Conservation (phyloP, 768 basidiomycete species). For the Cubamyces sp. region DNA sequence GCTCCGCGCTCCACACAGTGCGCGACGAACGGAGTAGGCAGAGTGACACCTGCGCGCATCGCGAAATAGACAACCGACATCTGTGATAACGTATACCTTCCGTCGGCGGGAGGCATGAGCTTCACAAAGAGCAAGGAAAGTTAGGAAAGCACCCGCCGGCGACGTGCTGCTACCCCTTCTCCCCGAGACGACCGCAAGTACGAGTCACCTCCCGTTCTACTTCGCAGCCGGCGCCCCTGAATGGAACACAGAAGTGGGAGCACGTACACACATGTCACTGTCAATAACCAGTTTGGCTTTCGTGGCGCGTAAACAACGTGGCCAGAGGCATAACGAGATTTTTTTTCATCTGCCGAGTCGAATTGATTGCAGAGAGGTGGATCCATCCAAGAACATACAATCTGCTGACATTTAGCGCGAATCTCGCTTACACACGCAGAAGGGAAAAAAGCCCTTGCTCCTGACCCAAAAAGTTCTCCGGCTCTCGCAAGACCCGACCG, state of each 20-base stretch:
- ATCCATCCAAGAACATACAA: conserved; percentile 12
- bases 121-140: neutral
- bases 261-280: conserved; percentile 5
- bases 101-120: neutral
- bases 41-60: conserved; percentile 16
- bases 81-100: conserved; percentile 4
- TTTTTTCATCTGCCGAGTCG: neutral
- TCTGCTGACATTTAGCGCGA: conserved; percentile 10
- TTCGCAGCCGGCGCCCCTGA: conserved; percentile 8
- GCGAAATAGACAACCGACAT: conserved; percentile 10
- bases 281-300: neutral
- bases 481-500: conserved; percentile 5
- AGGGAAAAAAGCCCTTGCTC: neutral
- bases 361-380: neutral
- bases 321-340: neutral
- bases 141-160: conserved; percentile 3
- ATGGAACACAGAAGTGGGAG: conserved; percentile 3
- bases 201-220: neutral
- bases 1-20: conserved; percentile 14
- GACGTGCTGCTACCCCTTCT: neutral
- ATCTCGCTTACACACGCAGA: conserved; percentile 6
- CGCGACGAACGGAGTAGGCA: conserved; percentile 6
- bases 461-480: conserved; percentile 7
- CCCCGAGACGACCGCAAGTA: conserved; percentile 7
- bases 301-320: neutral